phyloP scores from a whole-genome alignment of 2,329 filamentous ascomycete genomes.

The Fusarium sp. region DNA sequence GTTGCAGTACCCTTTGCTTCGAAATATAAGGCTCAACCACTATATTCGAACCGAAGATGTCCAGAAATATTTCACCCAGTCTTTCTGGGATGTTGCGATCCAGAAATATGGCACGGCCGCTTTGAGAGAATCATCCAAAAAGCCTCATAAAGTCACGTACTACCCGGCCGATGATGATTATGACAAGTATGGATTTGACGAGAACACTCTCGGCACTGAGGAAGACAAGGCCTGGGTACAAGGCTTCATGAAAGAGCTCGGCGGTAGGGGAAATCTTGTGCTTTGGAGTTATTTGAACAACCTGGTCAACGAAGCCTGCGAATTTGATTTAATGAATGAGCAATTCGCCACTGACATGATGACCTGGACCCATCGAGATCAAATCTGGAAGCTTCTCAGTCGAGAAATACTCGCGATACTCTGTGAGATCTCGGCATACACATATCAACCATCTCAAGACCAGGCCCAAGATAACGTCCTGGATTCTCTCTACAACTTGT shows the following conservation, averaged over 20 bases:
- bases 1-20: neutral
- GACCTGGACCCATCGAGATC: neutral
- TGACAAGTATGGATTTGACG: neutral
- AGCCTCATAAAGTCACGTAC: conserved; percentile 33
- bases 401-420: conserved; percentile 12
- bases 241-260: neutral
- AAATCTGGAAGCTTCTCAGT: neutral
- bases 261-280: neutral
- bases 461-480: neutral
- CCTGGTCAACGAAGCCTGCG: conserved; percentile 28
- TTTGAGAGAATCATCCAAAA: conserved; percentile 21
- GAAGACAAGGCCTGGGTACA: conserved; percentile 6
- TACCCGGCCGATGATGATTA: conserved; percentile 5
- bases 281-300: conserved; percentile 28
- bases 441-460: neutral
- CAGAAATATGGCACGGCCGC: conserved; percentile 39
- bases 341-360: conserved; percentile 11
- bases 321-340: conserved; percentile 22
- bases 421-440: conserved; percentile 15
- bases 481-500: neutral
- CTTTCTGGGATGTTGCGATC: conserved; percentile 42
- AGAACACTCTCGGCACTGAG: neutral
- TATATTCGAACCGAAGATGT: conserved; percentile 25
- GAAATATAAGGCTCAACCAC: conserved; percentile 2
- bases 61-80: conserved; percentile 33